Evolutionary conservation across 2,329 filamentous ascomycete species (phyloP).

Genomic region (Diaporthe caulivora): DNA sequence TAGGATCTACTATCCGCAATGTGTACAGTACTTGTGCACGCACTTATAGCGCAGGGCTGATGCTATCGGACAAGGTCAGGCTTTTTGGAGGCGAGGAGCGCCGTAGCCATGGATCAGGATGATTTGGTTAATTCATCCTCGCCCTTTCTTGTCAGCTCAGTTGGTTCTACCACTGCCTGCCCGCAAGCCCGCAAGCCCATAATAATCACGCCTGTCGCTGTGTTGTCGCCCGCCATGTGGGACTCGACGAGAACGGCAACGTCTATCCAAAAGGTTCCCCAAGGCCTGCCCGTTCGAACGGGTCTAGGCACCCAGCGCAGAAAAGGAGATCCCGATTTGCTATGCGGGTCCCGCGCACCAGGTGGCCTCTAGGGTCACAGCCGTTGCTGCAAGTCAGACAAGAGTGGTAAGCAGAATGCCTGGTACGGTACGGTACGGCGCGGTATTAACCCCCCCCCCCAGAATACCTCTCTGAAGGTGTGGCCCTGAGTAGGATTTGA

Average conservation of each 20-base stretch:
- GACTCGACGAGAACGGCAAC: neutral
- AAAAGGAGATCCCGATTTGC: constrained; percentile 34
- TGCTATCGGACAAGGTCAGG: constrained; percentile 6
- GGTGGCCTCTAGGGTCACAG: constrained; percentile 5
- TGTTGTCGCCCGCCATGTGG: neutral
- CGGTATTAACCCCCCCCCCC: neutral
- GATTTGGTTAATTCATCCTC: neutral
- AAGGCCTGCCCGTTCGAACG: neutral
- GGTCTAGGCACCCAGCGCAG: constrained; percentile 4
- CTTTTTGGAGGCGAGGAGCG: neutral
- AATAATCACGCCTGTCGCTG: neutral
- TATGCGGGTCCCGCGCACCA: neutral
- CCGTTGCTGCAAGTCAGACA: constrained; percentile 13
- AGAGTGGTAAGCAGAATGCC: neutral
- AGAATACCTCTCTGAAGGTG: neutral
- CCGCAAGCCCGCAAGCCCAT: neutral
- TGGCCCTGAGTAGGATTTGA: neutral
- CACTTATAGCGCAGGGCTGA: constrained; percentile 27
- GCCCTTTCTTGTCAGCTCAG: neutral
- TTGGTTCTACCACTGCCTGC: neutral
- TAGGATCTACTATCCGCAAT: constrained; percentile 17
- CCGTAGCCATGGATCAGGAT: neutral
- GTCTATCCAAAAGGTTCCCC: neutral
- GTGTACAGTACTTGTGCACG: constrained; percentile 21
- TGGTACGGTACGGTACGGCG: constrained; percentile 9